Percentiles rank a stretch among this genome's conserved stretches.
phyloP scores from a whole-genome alignment of 768 basidiomycete genomes.

The Russula compacta region DNA sequence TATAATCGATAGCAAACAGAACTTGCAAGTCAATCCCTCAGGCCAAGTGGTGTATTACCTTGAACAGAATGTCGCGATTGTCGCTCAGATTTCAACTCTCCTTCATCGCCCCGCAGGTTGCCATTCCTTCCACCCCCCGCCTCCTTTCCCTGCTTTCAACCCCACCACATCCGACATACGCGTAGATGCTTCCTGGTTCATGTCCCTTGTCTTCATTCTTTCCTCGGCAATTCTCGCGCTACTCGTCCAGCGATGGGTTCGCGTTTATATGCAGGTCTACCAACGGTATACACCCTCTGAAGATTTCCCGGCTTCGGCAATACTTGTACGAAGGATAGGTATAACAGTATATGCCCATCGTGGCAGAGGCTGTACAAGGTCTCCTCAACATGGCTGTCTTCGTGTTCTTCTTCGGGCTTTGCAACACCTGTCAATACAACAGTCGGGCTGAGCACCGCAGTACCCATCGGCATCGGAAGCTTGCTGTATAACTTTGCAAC shows the following conservation, averaged over 20 bases:
- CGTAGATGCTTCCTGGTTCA: conserved; percentile 36
- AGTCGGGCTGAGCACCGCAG: background rate
- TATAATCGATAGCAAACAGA: too few species aligned
- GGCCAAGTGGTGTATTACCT: too few species aligned
- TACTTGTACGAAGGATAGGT: conserved; percentile 29
- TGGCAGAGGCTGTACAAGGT: conserved; percentile 37
- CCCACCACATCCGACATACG: conserved; percentile 29
- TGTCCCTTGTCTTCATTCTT: conserved; percentile 30
- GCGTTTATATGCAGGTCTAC: conserved; percentile 27
- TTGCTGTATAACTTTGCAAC: conserved; percentile 8
- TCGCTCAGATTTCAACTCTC: too few species aligned
- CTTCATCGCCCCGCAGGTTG: too few species aligned
- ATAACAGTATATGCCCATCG: conserved; percentile 30
- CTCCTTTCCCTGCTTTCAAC: background rate
- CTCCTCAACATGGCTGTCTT: conserved; percentile 41
- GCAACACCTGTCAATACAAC: conserved; percentile 28
- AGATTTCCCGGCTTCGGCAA: conserved; percentile 35
- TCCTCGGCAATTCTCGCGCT: conserved; percentile 37
- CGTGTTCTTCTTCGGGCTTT: conserved; percentile 41
- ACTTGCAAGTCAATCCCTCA: too few species aligned
- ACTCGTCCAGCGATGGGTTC: conserved; percentile 41
- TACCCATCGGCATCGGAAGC: conserved; percentile 1
- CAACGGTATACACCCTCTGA: conserved; percentile 24
- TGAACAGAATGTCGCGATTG: too few species aligned
- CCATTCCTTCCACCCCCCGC: too few species aligned